These are phyloP conservation scores for Backusella circina DNA, from an alignment of 192 early-diverging fungal genomes.

Conservation along the genomic window DNA sequence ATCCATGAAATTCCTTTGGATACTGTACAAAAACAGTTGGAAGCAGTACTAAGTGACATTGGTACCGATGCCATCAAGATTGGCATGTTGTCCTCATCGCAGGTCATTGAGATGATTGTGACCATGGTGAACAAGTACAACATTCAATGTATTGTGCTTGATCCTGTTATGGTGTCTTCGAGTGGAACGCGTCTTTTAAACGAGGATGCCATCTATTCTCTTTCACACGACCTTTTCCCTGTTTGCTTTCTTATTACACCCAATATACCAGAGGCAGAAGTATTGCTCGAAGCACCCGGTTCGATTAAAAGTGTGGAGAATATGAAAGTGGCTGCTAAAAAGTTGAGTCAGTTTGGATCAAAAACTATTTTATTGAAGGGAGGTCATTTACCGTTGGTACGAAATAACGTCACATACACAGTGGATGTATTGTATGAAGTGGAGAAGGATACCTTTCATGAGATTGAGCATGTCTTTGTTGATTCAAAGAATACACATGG, in stretches of 20 bases:
- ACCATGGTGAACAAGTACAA: constrained; percentile 21
- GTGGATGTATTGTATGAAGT: constrained; percentile 66
- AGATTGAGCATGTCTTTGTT: constrained; percentile 55
- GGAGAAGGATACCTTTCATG: constrained; percentile 33
- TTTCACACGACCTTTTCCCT: constrained; percentile 59
- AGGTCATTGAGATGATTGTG: constrained; percentile 61
- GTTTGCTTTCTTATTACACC: constrained; percentile 73
- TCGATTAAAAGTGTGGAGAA: constrained; percentile 55
- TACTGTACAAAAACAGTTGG: constrained; percentile 68
- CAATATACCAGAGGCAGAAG: constrained; percentile 81
- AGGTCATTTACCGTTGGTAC: constrained; percentile 61
- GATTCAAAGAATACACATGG: constrained; percentile 76
- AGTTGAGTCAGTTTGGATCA: constrained; percentile 52
- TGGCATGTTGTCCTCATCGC: constrained; percentile 70
- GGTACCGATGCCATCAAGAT: constrained; percentile 75
- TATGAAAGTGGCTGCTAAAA: constrained; percentile 58
- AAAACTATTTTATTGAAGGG: constrained; percentile 73
- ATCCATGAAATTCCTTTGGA: constrained; percentile 55
- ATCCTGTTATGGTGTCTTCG: constrained; percentile 88
- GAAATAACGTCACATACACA: constrained; percentile 8
- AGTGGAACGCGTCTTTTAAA: constrained; percentile 61
- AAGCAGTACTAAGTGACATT: constrained; percentile 73
- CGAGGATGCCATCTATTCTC: constrained; percentile 51
- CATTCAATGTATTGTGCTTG: constrained; percentile 55
- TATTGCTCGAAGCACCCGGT: constrained; percentile 39